Percentiles rank a stretch among this genome's conserved stretches.
Evolutionary conservation across 1,284 basidiomycete species (phyloP).

Genomic region (Microbotryomycetes sp.): DNA sequence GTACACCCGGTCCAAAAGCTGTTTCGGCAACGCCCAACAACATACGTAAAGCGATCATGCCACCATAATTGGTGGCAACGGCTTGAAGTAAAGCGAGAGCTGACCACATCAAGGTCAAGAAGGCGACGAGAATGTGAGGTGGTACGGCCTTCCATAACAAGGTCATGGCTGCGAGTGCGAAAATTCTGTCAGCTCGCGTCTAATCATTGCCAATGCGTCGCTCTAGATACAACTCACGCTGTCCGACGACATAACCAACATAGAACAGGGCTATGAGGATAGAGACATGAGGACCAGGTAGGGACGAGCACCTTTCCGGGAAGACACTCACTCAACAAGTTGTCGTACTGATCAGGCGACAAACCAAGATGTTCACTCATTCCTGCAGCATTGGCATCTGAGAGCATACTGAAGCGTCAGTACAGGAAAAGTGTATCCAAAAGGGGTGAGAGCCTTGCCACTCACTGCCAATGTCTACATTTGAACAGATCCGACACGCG

Average conservation of each 20-base stretch:
- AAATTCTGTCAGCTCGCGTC: too few relatives aligned
- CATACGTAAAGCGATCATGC: conserved; percentile 37
- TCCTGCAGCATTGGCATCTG: conserved; percentile 26
- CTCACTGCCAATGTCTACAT: conserved; percentile 22
- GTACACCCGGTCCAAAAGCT: conserved; percentile 37
- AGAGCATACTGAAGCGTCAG: background rate
- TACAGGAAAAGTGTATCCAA: background rate
- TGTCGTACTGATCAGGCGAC: conserved; percentile 35
- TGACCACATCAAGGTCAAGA: conserved; percentile 38
- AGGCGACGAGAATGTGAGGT: conserved; percentile 33
- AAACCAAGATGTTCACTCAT: conserved; percentile 33
- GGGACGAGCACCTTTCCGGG: background rate
- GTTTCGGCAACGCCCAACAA: conserved; percentile 37
- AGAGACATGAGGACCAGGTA: background rate
- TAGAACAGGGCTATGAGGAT: conserved; percentile 1
- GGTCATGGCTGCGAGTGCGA: conserved; percentile 16
- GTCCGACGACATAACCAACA: conserved; percentile 37
- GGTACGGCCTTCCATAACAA: conserved; percentile 37
- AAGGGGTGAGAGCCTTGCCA: background rate
- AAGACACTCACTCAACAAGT: conserved; percentile 36
- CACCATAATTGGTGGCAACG: conserved; percentile 32
- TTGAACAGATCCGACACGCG: too few relatives aligned
- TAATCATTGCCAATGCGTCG: too few relatives aligned
- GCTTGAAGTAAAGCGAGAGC: conserved; percentile 33
- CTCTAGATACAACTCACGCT: background rate